phyloP scores from a whole-genome alignment of 1,284 basidiomycete genomes.

The Grifola frondosa region DNA sequence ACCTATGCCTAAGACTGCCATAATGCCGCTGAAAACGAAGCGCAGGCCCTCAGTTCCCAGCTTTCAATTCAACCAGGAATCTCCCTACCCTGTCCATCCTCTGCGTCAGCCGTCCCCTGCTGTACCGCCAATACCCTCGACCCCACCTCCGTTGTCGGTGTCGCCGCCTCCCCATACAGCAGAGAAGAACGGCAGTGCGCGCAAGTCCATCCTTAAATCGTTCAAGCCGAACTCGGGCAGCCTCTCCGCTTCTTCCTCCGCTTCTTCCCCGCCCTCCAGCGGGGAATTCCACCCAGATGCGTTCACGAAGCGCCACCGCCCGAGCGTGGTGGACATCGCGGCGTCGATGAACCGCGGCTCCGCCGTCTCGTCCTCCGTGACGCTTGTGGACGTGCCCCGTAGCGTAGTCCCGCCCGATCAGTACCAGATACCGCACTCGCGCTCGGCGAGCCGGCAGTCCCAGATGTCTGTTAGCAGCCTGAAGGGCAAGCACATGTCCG shows the following conservation, averaged over 20 bases:
- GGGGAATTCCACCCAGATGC: constrained; percentile 28
- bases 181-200: constrained; percentile 34
- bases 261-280: constrained; percentile 30
- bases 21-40: constrained; percentile 20
- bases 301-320: constrained; percentile 34
- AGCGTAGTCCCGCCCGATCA: constrained; percentile 44
- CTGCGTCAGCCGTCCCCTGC: constrained; percentile 20
- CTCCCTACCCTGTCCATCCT: constrained; percentile 52
- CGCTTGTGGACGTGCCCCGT: constrained; percentile 38
- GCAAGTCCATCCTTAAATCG: constrained; percentile 71
- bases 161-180: constrained; percentile 22
- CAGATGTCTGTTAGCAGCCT: constrained; percentile 25
- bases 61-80: constrained; percentile 65
- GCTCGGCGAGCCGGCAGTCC: constrained; percentile 36
- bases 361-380: constrained; percentile 24
- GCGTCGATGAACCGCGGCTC: constrained; percentile 29
- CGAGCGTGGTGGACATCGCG: constrained; percentile 39
- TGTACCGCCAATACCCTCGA: constrained; percentile 25
- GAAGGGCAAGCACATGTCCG: constrained; percentile 21
- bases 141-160: constrained; percentile 21
- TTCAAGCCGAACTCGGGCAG: constrained; percentile 47
- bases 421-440: constrained; percentile 25
- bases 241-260: constrained; percentile 24
- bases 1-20: constrained; percentile 19
- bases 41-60: constrained; percentile 38